A percentile compares a stretch with the other conserved stretches of the same genome.
phyloP scores from a whole-genome alignment of 495 filamentous ascomycete genomes.

The Talaromyces proteolyticus region DNA sequence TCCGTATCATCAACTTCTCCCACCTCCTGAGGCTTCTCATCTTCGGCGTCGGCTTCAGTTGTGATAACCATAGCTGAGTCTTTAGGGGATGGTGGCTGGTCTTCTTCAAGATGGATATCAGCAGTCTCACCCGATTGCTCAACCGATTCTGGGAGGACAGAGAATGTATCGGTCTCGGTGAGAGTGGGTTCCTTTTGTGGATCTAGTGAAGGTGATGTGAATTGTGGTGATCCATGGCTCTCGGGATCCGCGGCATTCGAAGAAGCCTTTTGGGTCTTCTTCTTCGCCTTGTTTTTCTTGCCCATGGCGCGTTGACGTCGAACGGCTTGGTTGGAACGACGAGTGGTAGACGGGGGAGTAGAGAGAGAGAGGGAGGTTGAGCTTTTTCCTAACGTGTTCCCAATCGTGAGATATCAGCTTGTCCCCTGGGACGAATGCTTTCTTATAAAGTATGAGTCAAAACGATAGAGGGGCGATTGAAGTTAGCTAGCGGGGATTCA shows the following conservation, averaged over 20 bases:
- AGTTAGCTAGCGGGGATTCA: too few species aligned
- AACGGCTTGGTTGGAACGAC: slow-evolving; percentile 22
- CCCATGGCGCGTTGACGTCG: slow-evolving; percentile 23
- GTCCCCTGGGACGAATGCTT: too few species aligned
- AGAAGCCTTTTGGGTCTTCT: slow-evolving; percentile 30
- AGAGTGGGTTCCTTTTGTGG: not conserved
- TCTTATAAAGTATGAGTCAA: too few species aligned
- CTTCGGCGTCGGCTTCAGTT: not conserved
- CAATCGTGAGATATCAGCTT: slow-evolving; percentile 18
- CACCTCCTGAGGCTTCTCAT: not conserved
- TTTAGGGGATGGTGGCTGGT: not conserved
- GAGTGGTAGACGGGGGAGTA: slow-evolving; percentile 1
- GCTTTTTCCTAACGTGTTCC: slow-evolving; percentile 32
- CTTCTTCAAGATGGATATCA: not conserved
- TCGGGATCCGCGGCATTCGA: not conserved
- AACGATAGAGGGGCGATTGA: too few species aligned
- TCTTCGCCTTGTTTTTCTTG: slow-evolving; percentile 32
- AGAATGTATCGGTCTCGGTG: not conserved
- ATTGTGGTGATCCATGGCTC: not conserved
- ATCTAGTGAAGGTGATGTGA: not conserved
- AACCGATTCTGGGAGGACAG: not conserved
- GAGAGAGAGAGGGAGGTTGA: slow-evolving; percentile 2
- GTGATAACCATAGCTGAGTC: not conserved
- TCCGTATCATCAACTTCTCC: not conserved
- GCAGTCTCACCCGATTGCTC: not conserved